Percentiles rank a stretch among this genome's conserved stretches.
Evolutionary conservation across 148 eudicot species (phyloP).

Genomic region (Heliamphora exappendiculata): DNA sequence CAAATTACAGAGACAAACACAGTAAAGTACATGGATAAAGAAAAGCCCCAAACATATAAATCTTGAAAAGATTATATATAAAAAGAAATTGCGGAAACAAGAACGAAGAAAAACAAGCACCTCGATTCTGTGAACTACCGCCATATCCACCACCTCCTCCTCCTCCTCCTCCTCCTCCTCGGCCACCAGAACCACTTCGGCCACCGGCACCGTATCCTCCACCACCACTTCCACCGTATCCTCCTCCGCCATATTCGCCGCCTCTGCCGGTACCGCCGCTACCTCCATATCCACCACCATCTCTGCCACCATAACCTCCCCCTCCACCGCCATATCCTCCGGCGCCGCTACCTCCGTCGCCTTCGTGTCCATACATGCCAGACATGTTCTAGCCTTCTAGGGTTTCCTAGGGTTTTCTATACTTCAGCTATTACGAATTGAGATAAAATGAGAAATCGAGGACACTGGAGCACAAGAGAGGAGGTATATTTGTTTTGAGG

Average conservation of each 20-base stretch:
- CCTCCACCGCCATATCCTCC: too few relatives aligned
- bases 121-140: constrained; percentile 40
- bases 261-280: too few relatives aligned
- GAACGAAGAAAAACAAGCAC: constrained; percentile 11
- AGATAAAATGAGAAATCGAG: too few relatives aligned
- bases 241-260: too few relatives aligned
- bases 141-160: constrained; percentile 45
- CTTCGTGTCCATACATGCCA: constrained; percentile 59
- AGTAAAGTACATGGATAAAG: background rate
- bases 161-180: constrained; percentile 19
- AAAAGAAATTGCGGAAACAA: background rate
- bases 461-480: too few relatives aligned
- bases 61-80: background rate
- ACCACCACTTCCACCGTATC: constrained; percentile 31
- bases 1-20: background rate
- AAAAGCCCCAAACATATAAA: background rate
- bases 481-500: too few relatives aligned
- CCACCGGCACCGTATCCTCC: background rate
- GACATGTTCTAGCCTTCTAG: constrained; percentile 46
- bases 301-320: constrained; percentile 18
- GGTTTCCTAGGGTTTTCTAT: constrained; percentile 21
- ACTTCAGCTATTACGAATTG: too few relatives aligned
- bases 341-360: too few relatives aligned
- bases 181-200: constrained; percentile 13
- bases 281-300: too few relatives aligned